Evolutionary conservation across 495 filamentous ascomycete genomes (phyloP), one percentile per base, ranked within the genome.

Genomic region (Penicillium taxi): DNA sequence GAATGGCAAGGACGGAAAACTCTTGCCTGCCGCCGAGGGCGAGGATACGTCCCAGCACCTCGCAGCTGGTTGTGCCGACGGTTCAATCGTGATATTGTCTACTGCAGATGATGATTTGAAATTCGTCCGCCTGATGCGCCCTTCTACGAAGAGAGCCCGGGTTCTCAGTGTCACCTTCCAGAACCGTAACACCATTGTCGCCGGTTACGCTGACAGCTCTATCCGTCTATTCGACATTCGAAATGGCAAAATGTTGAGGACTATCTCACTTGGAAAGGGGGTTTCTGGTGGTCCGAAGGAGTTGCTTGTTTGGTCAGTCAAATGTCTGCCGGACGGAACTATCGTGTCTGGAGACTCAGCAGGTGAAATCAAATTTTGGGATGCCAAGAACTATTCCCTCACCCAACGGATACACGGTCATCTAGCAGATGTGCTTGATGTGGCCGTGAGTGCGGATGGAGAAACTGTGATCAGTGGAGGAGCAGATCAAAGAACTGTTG

Each of bases 271-370:
- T 7, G 91, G 88, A 11, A 75, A 77, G 32, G 86, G 86, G 24
- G 70, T 82, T 6, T 58, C 65, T 5, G 82, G 80, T 18, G 86
- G 85, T 3, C 77, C 83, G 12, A 88, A 85, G 60, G 86, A 89
- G 37, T 78, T 84, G 19, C 74, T 96, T 15, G 85, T 95, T 6
- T 99, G 91, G 91, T 80, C 86, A 11, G 78, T 96, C 34, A 94
- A 86, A 59, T 85, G 79, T 45, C 68, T 96, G 22, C 73, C 78
- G 9, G 81, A 89, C 52, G 89, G 89, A 17, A 85, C 88, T 30
- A 85, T 99, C 39, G 82, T 99, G 9, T 93, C 88, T 8, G 93
- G 85, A 28, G 90, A 96, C 59, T 96, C 91, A 12, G 87, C 86
- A 7, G 91, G 91, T 20, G 85, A 94, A 52, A 68, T 99, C 7